Conservation (phyloP, 305 asterid species). For the Fraxinus sp. region DNA sequence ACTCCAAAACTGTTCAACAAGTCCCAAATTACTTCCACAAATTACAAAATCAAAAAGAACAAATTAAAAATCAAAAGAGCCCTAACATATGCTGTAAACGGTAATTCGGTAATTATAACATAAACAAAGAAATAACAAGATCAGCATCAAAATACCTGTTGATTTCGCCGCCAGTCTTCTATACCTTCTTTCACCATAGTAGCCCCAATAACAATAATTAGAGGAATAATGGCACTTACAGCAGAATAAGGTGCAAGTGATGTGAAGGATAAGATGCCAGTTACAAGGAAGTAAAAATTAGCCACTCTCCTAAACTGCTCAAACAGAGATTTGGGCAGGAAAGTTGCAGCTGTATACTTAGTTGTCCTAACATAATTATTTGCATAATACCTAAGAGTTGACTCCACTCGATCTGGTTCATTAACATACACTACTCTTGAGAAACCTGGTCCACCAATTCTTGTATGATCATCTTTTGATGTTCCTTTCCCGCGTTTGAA, state of each 20-base stretch:
- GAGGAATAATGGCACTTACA: conserved; percentile 69
- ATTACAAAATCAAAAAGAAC: not conserved
- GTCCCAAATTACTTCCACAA: not conserved
- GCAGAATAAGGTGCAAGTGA: conserved; percentile 65
- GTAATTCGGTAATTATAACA: not conserved
- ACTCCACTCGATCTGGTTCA: conserved; percentile 54
- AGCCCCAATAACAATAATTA: conserved; percentile 66
- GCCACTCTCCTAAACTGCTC: conserved; percentile 97
- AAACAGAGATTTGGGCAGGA: conserved; percentile 81
- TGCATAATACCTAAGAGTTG: conserved; percentile 36
- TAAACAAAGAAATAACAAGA: not conserved
- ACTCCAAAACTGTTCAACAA: not conserved
- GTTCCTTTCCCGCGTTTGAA: conserved; percentile 59
- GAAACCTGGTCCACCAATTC: conserved; percentile 86
- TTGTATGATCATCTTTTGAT: conserved; percentile 57
- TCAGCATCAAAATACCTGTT: conserved; percentile 51
- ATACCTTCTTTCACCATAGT: conserved; percentile 81
- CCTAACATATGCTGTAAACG: not conserved
- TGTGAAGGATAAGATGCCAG: conserved; percentile 69
- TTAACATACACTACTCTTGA: conserved; percentile 80
- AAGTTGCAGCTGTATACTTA: conserved; percentile 76
- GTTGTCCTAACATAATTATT: conserved; percentile 77
- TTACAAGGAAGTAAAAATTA: conserved; percentile 78
- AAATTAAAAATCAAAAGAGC: not conserved
- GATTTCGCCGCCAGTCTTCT: conserved; percentile 68